Percentiles rank a stretch among this genome's conserved stretches.
phyloP scores from a whole-genome alignment of 805 yeast genomes.

The Blastobotrys attinorum region DNA sequence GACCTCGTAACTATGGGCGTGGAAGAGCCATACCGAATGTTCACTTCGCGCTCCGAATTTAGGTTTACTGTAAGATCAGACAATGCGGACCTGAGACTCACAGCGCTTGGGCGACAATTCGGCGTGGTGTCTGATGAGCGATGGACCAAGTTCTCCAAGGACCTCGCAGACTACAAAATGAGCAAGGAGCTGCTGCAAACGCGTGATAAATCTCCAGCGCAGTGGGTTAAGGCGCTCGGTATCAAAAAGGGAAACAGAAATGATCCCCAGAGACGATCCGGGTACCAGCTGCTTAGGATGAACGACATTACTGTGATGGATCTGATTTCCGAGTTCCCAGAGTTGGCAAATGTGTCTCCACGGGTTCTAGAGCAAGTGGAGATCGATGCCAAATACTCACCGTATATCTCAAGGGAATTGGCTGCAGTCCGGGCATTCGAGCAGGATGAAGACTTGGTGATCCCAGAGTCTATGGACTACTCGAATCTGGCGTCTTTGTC shows the following conservation, averaged over 20 bases:
- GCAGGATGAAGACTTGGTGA: conserved; percentile 66
- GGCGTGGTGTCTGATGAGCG: conserved; percentile 65
- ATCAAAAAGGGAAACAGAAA: conserved; percentile 27
- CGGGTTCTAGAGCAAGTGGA: conserved; percentile 55
- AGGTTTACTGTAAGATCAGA: conserved; percentile 86
- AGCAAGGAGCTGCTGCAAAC: conserved; percentile 40
- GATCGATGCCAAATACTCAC: conserved; percentile 76
- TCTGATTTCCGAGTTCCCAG: conserved; percentile 31
- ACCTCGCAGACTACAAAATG: conserved; percentile 37
- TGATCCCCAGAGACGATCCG: conserved; percentile 42
- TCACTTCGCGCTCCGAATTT: conserved; percentile 92
- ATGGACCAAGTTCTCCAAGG: conserved; percentile 40
- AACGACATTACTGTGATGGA: conserved; percentile 29
- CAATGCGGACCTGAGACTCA: conserved; percentile 84
- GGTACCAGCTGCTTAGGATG: conserved; percentile 64
- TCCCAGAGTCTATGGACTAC: conserved; percentile 69
- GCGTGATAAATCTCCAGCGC: conserved; percentile 42
- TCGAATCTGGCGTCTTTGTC: conserved; percentile 54
- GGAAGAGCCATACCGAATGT: conserved; percentile 96
- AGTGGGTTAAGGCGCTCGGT: conserved; percentile 43
- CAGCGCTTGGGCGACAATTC: conserved; percentile 51
- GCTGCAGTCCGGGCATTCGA: conserved; percentile 67
- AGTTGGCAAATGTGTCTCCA: conserved; percentile 30
- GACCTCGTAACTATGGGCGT: conserved; percentile 94
- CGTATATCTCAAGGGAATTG: conserved; percentile 66